Conservation (phyloP, 768 basidiomycete species). For the Mycena rosella region DNA sequence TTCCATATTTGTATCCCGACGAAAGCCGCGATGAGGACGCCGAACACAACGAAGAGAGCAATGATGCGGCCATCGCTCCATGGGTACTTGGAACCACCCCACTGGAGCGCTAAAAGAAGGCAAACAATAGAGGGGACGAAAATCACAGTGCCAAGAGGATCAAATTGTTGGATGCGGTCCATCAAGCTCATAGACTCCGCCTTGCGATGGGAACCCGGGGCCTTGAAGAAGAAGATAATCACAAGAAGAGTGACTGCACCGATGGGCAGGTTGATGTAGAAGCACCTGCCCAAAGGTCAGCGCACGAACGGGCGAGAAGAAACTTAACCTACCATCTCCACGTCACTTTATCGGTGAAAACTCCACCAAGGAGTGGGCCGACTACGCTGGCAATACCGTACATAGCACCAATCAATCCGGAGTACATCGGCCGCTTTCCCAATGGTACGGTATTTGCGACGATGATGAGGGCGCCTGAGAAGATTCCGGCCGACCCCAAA, state of each 20-base stretch:
- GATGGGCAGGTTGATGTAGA: slow-evolving; percentile 36
- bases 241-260: slow-evolving; percentile 10
- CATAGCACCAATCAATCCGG: slow-evolving; percentile 16
- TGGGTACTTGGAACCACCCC: slow-evolving; percentile 19
- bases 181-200: not conserved
- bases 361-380: slow-evolving; percentile 19
- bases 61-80: slow-evolving; percentile 23
- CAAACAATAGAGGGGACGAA: slow-evolving; percentile 13
- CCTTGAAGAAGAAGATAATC: slow-evolving; percentile 28
- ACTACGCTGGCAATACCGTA: slow-evolving; percentile 14
- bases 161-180: slow-evolving; percentile 1
- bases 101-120: slow-evolving; percentile 18
- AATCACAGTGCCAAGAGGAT: slow-evolving; percentile 1
- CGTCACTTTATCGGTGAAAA: slow-evolving; percentile 44
- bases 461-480: slow-evolving; percentile 22
- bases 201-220: slow-evolving; percentile 15
- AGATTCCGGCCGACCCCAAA: slow-evolving; percentile 20
- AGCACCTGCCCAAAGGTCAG: not conserved
- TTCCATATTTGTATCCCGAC: slow-evolving; percentile 9
- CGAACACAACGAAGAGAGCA: slow-evolving; percentile 13
- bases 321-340: slow-evolving; percentile 51
- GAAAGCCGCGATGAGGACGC: not conserved
- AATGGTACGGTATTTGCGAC: slow-evolving; percentile 25
- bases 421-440: slow-evolving; percentile 14
- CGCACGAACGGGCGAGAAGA: not conserved